A percentile compares a stretch with the other conserved stretches of the same genome.
phyloP scores from a whole-genome alignment of 2,329 filamentous ascomycete species.

The Verticillium dahliae region DNA sequence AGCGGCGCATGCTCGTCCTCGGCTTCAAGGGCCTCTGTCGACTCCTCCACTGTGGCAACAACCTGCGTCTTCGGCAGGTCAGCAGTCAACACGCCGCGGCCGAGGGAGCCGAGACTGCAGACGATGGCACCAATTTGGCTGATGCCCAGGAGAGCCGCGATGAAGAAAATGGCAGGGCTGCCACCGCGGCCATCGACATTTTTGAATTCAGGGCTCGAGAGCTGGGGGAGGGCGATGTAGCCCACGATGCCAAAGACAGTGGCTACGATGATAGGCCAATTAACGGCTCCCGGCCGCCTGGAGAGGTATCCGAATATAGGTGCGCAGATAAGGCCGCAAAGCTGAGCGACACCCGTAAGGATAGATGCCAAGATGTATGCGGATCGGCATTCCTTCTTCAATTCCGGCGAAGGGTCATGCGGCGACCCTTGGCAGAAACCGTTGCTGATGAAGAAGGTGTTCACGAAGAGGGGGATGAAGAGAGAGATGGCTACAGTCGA shows the following conservation, averaged over 20 bases:
- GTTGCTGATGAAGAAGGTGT: constrained; percentile 77
- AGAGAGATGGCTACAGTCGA: constrained; percentile 93
- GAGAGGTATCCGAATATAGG: constrained; percentile 83
- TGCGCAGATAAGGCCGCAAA: constrained; percentile 76
- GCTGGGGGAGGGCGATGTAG: constrained; percentile 69
- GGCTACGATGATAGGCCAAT: constrained; percentile 67
- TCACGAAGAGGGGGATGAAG: constrained; percentile 89
- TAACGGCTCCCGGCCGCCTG: constrained; percentile 58
- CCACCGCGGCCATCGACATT: constrained; percentile 60
- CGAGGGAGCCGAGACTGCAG: constrained; percentile 84
- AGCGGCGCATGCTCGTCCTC: constrained; percentile 34
- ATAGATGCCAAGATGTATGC: constrained; percentile 87
- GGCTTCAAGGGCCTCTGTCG: constrained; percentile 21
- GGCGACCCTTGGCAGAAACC: constrained; percentile 69
- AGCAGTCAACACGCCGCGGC: constrained; percentile 64
- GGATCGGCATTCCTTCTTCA: constrained; percentile 77
- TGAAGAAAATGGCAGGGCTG: constrained; percentile 61
- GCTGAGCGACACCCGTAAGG: constrained; percentile 81
- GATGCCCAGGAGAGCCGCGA: constrained; percentile 76
- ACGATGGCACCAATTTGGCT: constrained; percentile 97
- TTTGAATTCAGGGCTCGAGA: constrained; percentile 69
- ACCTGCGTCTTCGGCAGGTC: constrained; percentile 25
- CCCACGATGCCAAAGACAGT: constrained; percentile 70
- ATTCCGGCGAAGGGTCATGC: constrained; percentile 59
- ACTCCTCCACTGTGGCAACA: constrained; percentile 17